Base-by-base conservation (phyloP, 2,329 filamentous ascomycete species). In the Penicillium nordicum region DNA sequence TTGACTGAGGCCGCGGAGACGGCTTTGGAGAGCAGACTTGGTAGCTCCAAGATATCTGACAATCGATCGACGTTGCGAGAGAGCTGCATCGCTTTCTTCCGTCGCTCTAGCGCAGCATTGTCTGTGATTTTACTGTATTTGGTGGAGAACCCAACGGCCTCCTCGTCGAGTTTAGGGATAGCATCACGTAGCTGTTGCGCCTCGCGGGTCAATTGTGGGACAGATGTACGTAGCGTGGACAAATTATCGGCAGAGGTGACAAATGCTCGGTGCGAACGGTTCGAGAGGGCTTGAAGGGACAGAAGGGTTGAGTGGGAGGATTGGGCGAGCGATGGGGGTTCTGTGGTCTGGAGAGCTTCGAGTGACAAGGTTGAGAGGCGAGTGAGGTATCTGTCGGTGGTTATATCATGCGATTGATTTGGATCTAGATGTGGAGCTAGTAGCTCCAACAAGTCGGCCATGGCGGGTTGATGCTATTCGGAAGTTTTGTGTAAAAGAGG, bases 31-130 rank as follows among this genome's bases (percentile, higher is more conserved):
- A 99, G 83, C 34, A 97, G 78, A 0, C 88, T 86, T 0, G 94
- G 94, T 30, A 99, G 82, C 67, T 97, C 93, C 57, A 99, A 84
- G 32, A 97, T 87, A 71, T 97, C 92, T 30, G 92, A 88, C 3
- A 97, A 81, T 53, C 93, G 86, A 72, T 97, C 93, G 29, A 93
- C 88, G 71, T 97, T 97, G 46, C 90, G 84, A 18, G 90, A 85
- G 16, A 97, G 80, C 23, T 96, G 81, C 68, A 97, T 83, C 0
- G 90, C 89, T 69, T 88, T 87, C 67, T 89, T 90, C 63, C 94
- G 84, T 27, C 87, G 79, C 49, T 87, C 86, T 29, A 97, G 80
- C 0, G 90, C 78, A 48, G 86, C 82, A 63, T 86, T 88, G 58
- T 88, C 85, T 51, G 82, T 82, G 53, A 83, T 85, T 68, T 89